Base-by-base conservation (phyloP, 176 grass and related monocot genomes). In the Musa troglodytarum region DNA sequence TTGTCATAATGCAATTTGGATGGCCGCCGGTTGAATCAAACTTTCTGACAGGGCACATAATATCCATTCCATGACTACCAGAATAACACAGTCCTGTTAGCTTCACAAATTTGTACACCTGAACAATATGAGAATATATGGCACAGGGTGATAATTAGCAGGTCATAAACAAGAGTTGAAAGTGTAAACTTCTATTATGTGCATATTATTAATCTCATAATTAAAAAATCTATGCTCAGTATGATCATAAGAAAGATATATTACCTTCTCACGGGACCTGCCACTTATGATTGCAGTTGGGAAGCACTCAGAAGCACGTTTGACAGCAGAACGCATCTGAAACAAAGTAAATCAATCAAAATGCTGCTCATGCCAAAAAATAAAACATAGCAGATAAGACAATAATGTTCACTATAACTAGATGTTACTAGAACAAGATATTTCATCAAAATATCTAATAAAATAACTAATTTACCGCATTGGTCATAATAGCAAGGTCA, bases 31-130 rank as follows among this genome's bases (percentile, higher is more conserved):
- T 54, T 16, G 78, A 50, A 54, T 80, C 61, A 88, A 76, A 65
- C 80, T 84, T 52, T 88, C 81, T 74, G 73, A 49, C 65, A n/a
- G 88, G 88, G 76, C 87, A 68, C 73, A 87, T 84, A 83, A 99
- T 94, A 82, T 99, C 95, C 95, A 99, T 94, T 28, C 95, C 95
- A 82, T 99, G 95, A 75, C 95, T 99, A 16, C 95, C 95, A 68
- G 95, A 88, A 69, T 99, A 99, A 61, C 85, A 89, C 52, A 99
- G 86, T 73, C 94, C 90, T 53, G 83, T 89, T 71, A 99, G 80
- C 78, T 91, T 85, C 21, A 99, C 82, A 84, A 99, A 99, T 82
- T 93, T 88, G 80, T 81, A 87, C 15, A 99, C 88, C 95, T 99
- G 26, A 28, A 14, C 8, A 57, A 56, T 9, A 51, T 52, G 49